Evolutionary conservation across 2,329 filamentous ascomycete species (phyloP).

Genomic region (Lasiodiplodia hormozganensis): DNA sequence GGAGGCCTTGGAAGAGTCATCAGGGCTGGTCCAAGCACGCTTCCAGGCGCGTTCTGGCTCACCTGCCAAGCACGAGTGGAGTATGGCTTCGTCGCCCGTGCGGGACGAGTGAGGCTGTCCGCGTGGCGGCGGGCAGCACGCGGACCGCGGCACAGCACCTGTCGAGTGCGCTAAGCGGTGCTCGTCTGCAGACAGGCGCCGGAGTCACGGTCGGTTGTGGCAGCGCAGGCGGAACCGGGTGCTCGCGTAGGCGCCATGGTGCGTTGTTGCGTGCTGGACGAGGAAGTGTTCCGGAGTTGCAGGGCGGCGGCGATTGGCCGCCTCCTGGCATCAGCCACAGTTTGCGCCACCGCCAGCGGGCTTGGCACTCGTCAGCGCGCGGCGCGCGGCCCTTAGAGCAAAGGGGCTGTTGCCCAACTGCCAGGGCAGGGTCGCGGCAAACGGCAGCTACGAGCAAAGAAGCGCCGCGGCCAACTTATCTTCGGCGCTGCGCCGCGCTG

Average conservation of each 20-base stretch:
- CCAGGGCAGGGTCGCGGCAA: slow-evolving; percentile 15
- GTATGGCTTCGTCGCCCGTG: neutral
- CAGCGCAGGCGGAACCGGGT: neutral
- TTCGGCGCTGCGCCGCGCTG: neutral
- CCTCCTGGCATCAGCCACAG: slow-evolving; percentile 4
- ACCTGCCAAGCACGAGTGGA: neutral
- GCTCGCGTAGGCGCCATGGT: neutral
- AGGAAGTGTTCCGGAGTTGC: neutral
- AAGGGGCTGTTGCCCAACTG: slow-evolving; percentile 16
- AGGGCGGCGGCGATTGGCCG: neutral
- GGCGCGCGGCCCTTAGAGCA: neutral
- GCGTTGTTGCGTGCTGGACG: neutral
- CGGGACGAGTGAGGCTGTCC: slow-evolving; percentile 15
- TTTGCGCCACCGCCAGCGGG: neutral
- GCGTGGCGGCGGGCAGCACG: neutral
- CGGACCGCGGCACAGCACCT: neutral
- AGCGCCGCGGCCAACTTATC: neutral
- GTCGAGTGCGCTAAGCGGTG: neutral
- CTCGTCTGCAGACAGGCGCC: neutral
- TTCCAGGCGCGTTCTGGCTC: slow-evolving; percentile 1
- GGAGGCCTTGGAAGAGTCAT: slow-evolving; percentile 11
- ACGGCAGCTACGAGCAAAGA: slow-evolving; percentile 10
- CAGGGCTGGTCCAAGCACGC: slow-evolving; percentile 9
- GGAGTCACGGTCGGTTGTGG: slow-evolving; percentile 6
- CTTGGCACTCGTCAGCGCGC: slow-evolving; percentile 8